Evolutionary conservation across 768 basidiomycete genomes (phyloP), one percentile per base, ranked within the genome.

Genomic region (Mrakia frigida): DNA sequence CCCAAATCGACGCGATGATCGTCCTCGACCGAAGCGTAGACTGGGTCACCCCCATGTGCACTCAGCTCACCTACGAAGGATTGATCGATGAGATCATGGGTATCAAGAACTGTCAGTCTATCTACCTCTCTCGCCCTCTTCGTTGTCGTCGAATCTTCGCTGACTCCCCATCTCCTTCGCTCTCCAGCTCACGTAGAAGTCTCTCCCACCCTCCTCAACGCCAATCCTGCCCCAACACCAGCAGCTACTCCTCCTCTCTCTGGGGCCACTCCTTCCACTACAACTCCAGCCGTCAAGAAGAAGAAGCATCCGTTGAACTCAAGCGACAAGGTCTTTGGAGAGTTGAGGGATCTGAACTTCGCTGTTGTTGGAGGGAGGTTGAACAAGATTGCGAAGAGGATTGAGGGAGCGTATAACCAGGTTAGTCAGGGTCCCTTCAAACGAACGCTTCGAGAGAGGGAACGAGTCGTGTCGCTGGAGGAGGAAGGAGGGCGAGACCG

Each of bases 41-140:
- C 81, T 92, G 98, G 91, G 89, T 98, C 77, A 97, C 97, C 0
- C 94, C 97, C 1, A 86, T 98, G 70, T 88, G 96, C 65, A 98
- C 97, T 3, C 95, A 98, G 81, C 85, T 98, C 75, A 99, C 97
- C 0, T 98, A 98, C 80, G 91, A 98, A 82, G 97, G 97, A 28
- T 89, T 99, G 68, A 87, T 98, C 46, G 97, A 98, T 81, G 97
- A 99, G 82, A 84, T 93, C 50, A 86, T 97, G 67, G 92, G 93
- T 0, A 90, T 99, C 78, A 91, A 88, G 83, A 94, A 97, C 81
- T 91, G 95, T 93, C 80, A 77, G 90, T 83, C 0, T 0, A 37
- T 11, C 43, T 67, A 31, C 7, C 2, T 60, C 23, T 63, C 31
- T 39, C 1, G 37, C 53, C 14, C 21, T 33, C 52, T 31, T 39